These are phyloP conservation scores for Pulveroboletus sp. DNA, from an alignment of 768 basidiomycete genomes.

Conservation along the genomic window DNA sequence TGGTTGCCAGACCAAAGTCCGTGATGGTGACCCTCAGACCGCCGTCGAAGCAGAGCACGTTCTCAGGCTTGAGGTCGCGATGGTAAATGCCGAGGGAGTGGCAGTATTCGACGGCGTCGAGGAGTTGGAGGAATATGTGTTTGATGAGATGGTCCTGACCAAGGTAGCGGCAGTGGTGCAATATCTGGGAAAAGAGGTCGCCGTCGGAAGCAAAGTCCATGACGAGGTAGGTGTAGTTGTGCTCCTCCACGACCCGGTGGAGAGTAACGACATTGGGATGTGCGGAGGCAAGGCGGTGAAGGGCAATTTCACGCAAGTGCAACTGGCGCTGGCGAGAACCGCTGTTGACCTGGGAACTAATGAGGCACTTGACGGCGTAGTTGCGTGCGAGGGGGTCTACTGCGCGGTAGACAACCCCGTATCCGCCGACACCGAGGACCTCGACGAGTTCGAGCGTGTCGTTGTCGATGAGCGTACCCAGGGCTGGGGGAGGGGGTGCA, in stretches of 20 bases:
- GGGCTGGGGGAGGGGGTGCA: constrained; percentile 47
- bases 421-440: constrained; percentile 90
- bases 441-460: constrained; percentile 80
- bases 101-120: constrained; percentile 92
- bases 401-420: constrained; percentile 93
- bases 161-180: constrained; percentile 70
- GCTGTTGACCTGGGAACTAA: constrained; percentile 45
- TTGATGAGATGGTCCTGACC: constrained; percentile 85
- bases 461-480: constrained; percentile 83
- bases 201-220: constrained; percentile 92
- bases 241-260: constrained; percentile 84
- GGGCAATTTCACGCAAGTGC: constrained; percentile 85
- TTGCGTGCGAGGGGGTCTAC: constrained; percentile 55
- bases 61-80: constrained; percentile 97
- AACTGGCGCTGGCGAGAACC: constrained; percentile 61
- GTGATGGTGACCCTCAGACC: constrained; percentile 82
- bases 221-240: constrained; percentile 79
- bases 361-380: constrained; percentile 91
- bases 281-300: constrained; percentile 71
- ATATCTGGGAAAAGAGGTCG: constrained; percentile 90
- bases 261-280: constrained; percentile 85
- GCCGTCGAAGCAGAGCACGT: constrained; percentile 80
- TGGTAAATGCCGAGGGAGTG: constrained; percentile 92
- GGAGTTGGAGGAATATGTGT: constrained; percentile 87
- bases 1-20: constrained; percentile 94